Conservation (phyloP, 352 stramenopile species). For the Porosira glacialis region DNA sequence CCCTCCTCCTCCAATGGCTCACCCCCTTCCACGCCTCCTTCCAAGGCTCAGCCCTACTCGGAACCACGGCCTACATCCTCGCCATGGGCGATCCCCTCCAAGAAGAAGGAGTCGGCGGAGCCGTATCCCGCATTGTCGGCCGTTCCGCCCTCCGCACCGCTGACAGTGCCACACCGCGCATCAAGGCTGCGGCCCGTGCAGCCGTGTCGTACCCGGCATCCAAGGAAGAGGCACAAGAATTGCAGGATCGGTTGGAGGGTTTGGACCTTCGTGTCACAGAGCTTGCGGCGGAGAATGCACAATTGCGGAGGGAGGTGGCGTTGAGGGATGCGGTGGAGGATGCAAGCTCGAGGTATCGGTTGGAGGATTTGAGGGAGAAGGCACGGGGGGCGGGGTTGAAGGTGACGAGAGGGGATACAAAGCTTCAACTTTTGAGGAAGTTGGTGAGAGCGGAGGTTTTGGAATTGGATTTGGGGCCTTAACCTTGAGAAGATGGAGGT, state of each 20-base stretch:
- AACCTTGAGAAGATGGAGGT: too few relatives aligned
- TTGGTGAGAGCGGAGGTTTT: constrained; percentile 38
- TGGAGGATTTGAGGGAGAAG: constrained; percentile 51
- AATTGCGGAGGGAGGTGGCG: constrained; percentile 31
- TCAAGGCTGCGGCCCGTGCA: constrained; percentile 38
- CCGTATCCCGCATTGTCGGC: constrained; percentile 45
- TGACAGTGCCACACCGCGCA: constrained; percentile 25
- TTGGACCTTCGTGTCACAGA: constrained; percentile 19
- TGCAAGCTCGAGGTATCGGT: constrained; percentile 25
- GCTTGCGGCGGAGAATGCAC: constrained; percentile 40
- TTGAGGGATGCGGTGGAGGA: constrained; percentile 39
- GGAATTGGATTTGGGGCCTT: constrained; percentile 41
- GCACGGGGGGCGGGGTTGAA: constrained; percentile 27
- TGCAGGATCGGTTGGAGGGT: constrained; percentile 13
- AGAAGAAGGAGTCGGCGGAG: constrained; percentile 42
- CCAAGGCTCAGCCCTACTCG: constrained; percentile 36
- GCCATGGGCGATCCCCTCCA: constrained; percentile 40
- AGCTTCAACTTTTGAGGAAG: constrained; percentile 44
- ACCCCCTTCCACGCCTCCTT: constrained; percentile 43
- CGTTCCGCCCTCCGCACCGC: constrained; percentile 31
- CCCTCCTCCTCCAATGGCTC: constrained; percentile 38
- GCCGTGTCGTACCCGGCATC: constrained; percentile 40
- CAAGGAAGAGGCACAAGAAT: constrained; percentile 28
- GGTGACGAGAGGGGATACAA: constrained; percentile 39
- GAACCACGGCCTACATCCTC: constrained; percentile 43